Conservation (phyloP, 2,329 filamentous ascomycete genomes). For the Botrytis hyacinthi region DNA sequence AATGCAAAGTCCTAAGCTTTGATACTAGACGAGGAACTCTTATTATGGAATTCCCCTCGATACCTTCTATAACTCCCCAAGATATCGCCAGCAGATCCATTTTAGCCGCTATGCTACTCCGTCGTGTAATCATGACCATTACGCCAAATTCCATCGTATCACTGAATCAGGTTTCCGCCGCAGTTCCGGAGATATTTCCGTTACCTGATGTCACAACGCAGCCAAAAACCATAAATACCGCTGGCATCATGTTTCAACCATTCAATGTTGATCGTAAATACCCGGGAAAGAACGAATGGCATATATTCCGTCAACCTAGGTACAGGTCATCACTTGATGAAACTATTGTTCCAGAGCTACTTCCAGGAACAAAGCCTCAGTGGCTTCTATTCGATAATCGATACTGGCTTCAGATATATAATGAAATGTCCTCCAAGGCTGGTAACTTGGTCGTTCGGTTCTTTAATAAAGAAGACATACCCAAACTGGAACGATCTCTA, state of each 20-base stretch:
- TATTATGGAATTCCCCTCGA: slow-evolving; percentile 25
- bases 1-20: slow-evolving; percentile 42
- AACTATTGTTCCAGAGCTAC: slow-evolving; percentile 35
- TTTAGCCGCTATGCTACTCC: slow-evolving; percentile 46
- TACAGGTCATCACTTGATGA: slow-evolving; percentile 24
- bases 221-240: slow-evolving; percentile 20
- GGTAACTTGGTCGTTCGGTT: neutral
- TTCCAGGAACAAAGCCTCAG: neutral
- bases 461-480: neutral
- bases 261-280: neutral
- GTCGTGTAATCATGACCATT: slow-evolving; percentile 49
- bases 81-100: slow-evolving; percentile 20
- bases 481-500: neutral
- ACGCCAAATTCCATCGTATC: slow-evolving; percentile 47
- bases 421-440: neutral
- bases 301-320: slow-evolving; percentile 31
- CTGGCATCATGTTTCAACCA: slow-evolving; percentile 31
- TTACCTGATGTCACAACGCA: neutral
- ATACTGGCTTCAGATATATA: slow-evolving; percentile 9
- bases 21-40: slow-evolving; percentile 40
- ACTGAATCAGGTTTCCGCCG: slow-evolving; percentile 44
- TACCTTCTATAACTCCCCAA: neutral
- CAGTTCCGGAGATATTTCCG: slow-evolving; percentile 13
- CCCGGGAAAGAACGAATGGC: slow-evolving; percentile 21
- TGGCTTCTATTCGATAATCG: slow-evolving; percentile 4